Evolutionary conservation across 805 yeast species (phyloP), one percentile per base, ranked within the genome.

Genomic region (Pichia paraexigua): DNA sequence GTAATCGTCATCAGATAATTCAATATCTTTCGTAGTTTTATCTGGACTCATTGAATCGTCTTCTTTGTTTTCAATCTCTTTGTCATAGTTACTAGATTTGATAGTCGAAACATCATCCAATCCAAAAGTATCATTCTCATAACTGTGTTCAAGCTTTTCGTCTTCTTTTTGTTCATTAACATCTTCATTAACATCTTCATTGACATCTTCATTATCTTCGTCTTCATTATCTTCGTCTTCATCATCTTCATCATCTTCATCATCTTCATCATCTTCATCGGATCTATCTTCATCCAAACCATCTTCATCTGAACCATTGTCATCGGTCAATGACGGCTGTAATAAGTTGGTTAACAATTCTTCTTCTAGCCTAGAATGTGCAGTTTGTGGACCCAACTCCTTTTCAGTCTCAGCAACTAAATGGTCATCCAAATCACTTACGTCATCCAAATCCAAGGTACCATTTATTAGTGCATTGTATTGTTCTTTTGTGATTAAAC

Each of bases 401-500:
- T 35, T 37, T 22, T 41, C 46, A 20, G 11, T 5, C 3, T 41
- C 55, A 17, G 45, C 50, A 20, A 45, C 12, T 7, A 46, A 15
- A 27, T 43, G 41, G n/a, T 55, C 53, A 45, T 57, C 59, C 3
- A 48, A 32, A 37, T 50, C 56, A 42, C 54, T 48, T 10, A 53
- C 30, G 4, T 45, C 49, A 17, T 47, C 50, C 5, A 49, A 18
- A 44, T 52, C 42, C 22, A 52, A 10, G 1, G 47, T 43, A 17
- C 52, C 55, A 43, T 43, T 22, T 25, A 48, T 43, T n/a, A 57
- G 15, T 10, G 48, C 40, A 20, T 52, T 53, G 50, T 57, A 67
- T 48, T 66, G 66, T 17, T 60, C 65, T 5, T 64, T 60, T 11
- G 65, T 59, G 20, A 67, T 54, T 28, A 50, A 55, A n/a, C 64